Evolutionary conservation across 495 filamentous ascomycete genomes (phyloP).

Genomic region (Penicillium desertorum): DNA sequence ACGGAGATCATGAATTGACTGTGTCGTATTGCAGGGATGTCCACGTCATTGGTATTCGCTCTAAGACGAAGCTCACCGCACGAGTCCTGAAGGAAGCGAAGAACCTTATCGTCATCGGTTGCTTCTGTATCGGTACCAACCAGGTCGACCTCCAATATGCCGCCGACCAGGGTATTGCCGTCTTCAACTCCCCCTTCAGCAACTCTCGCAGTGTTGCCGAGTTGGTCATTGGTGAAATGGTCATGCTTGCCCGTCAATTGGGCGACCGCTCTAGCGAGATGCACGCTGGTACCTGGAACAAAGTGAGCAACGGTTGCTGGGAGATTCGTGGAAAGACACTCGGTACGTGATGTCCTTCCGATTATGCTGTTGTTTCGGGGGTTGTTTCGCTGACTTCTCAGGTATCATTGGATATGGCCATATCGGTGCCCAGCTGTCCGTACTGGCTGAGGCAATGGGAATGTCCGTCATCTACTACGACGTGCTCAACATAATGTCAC

Average conservation of each 20-base stretch:
- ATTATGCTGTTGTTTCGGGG: not conserved
- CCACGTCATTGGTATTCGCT: slow-evolving; percentile 96
- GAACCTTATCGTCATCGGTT: slow-evolving; percentile 92
- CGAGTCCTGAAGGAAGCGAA: slow-evolving; percentile 84
- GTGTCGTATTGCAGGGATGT: slow-evolving; percentile 63
- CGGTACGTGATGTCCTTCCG: slow-evolving; percentile 47
- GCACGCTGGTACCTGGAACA: slow-evolving; percentile 96
- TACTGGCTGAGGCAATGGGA: slow-evolving; percentile 94
- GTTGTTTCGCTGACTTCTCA: slow-evolving; percentile 22
- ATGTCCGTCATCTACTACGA: slow-evolving; percentile 98
- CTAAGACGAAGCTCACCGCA: slow-evolving; percentile 91
- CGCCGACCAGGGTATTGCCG: slow-evolving; percentile 86
- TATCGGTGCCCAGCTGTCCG: slow-evolving; percentile 94
- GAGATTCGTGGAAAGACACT: slow-evolving; percentile 97
- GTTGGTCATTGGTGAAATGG: slow-evolving; percentile 91
- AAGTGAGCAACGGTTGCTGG: slow-evolving; percentile 94
- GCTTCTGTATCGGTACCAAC: slow-evolving; percentile 99
- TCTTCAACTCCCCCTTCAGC: slow-evolving; percentile 99
- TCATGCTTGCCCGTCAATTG: slow-evolving; percentile 84
- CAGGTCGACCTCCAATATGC: slow-evolving; percentile 95
- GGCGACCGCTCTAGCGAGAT: slow-evolving; percentile 93
- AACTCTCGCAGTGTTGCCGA: slow-evolving; percentile 97
- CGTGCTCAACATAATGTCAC: slow-evolving; percentile 84
- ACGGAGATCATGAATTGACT: not conserved
- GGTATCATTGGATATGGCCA: slow-evolving; percentile 97